Conservation (phyloP, 352 stramenopile genomes). For the Phytophthora citricola region DNA sequence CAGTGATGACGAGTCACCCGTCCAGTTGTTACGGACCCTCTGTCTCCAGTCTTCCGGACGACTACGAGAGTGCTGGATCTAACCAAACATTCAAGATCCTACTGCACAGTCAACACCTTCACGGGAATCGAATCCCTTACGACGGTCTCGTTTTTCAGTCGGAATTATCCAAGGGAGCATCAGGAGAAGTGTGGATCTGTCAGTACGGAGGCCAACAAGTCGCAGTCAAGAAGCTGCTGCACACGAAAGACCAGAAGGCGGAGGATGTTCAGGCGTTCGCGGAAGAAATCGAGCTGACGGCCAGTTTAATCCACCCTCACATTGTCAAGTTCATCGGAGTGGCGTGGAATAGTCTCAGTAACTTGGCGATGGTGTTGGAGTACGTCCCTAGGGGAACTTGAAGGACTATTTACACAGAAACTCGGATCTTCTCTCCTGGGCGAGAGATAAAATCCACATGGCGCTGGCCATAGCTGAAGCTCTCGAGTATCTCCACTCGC, state of each 20-base stretch:
- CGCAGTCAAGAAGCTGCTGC: slow-evolving; percentile 52
- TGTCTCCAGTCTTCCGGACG: slow-evolving; percentile 4
- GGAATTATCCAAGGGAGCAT: slow-evolving; percentile 37
- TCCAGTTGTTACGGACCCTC: slow-evolving; percentile 4
- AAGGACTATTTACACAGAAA: slow-evolving; percentile 28
- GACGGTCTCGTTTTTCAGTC: slow-evolving; percentile 21
- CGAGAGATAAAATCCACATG: slow-evolving; percentile 46
- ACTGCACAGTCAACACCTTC: slow-evolving; percentile 22
- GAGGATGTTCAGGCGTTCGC: slow-evolving; percentile 44
- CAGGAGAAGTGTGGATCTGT: slow-evolving; percentile 56
- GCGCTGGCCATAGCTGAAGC: slow-evolving; percentile 39
- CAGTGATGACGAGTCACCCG: background rate
- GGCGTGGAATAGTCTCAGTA: slow-evolving; percentile 52
- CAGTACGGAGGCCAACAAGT: slow-evolving; percentile 47
- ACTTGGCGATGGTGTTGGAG: slow-evolving; percentile 46
- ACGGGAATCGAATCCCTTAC: slow-evolving; percentile 34
- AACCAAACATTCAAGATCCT: slow-evolving; percentile 33
- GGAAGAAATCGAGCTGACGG: slow-evolving; percentile 60
- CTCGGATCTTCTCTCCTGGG: slow-evolving; percentile 31
- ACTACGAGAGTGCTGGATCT: slow-evolving; percentile 24
- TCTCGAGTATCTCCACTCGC: slow-evolving; percentile 42
- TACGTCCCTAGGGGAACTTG: slow-evolving; percentile 26
- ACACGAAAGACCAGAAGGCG: slow-evolving; percentile 32
- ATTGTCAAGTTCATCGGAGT: slow-evolving; percentile 60
- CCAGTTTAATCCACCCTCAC: slow-evolving; percentile 56